These are phyloP conservation scores for Metarhizium rileyi DNA, from an alignment of 2,329 filamentous ascomycete genomes.

Conservation along the genomic window DNA sequence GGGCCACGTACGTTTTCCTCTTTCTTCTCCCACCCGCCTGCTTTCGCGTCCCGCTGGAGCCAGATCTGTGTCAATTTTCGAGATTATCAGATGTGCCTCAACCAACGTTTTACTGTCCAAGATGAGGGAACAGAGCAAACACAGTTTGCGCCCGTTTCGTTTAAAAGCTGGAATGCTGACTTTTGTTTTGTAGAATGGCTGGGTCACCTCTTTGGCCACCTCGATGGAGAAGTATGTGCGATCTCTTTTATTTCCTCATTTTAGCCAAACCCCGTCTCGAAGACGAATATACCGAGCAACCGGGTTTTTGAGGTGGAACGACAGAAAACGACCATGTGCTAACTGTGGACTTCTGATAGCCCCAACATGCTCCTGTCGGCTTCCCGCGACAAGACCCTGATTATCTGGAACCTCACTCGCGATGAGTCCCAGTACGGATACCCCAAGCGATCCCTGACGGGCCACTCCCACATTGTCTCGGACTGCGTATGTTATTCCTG, in stretches of 20 bases:
- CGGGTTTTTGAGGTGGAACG: background rate
- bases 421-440: constrained; percentile 97
- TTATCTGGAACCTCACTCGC: constrained; percentile 99
- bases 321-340: constrained; percentile 6
- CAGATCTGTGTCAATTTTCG: background rate
- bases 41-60: background rate
- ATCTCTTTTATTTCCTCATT: background rate
- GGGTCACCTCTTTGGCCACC: constrained; percentile 97
- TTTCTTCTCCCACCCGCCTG: constrained; percentile 6
- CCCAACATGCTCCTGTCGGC: constrained; percentile 99
- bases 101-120: background rate
- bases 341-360: constrained; percentile 35
- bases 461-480: constrained; percentile 99
- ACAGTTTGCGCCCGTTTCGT: background rate
- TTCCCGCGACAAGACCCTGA: constrained; percentile 96
- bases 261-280: background rate
- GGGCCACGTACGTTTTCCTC: constrained; percentile 76
- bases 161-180: constrained; percentile 14
- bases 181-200: constrained; percentile 59
- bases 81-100: background rate
- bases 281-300: constrained; percentile 1
- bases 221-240: constrained; percentile 89
- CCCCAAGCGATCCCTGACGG: constrained; percentile 97
- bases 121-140: background rate
- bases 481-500: constrained; percentile 75